Conservation (phyloP, 148 eudicot species). For the Amaranthus cruentus region DNA sequence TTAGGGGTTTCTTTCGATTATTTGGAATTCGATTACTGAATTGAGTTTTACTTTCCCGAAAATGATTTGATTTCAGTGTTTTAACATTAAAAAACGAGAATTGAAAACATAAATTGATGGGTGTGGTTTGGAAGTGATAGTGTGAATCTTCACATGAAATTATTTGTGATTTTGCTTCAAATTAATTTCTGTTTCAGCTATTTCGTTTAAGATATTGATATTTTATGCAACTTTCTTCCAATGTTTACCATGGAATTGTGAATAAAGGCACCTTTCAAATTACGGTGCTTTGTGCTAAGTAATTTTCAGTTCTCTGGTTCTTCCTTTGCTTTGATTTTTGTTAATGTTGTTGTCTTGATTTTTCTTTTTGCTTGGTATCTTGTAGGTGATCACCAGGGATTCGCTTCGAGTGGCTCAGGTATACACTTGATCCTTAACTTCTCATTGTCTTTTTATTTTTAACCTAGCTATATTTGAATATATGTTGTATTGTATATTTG, state of each 20-base stretch:
- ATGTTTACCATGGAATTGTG: neutral
- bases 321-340: neutral
- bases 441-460: neutral
- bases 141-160: too few relatives aligned
- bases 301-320: too few relatives aligned
- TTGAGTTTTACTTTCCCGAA: too few relatives aligned
- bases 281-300: neutral
- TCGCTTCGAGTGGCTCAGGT: slow-evolving; percentile 77
- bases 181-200: neutral
- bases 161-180: too few relatives aligned
- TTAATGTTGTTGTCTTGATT: neutral
- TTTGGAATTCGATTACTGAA: neutral
- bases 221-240: neutral
- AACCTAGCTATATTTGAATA: neutral
- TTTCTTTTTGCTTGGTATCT: slow-evolving; percentile 1
- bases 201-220: neutral
- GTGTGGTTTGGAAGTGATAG: too few relatives aligned
- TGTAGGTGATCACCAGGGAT: slow-evolving; percentile 64
- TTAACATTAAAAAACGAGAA: too few relatives aligned
- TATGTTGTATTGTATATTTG: neutral
- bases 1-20: neutral
- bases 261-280: neutral
- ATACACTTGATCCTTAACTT: neutral
- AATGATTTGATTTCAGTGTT: too few relatives aligned
- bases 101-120: too few relatives aligned